phyloP scores from a whole-genome alignment of 164 flowering plant genomes.

The Sextonia rubra region DNA sequence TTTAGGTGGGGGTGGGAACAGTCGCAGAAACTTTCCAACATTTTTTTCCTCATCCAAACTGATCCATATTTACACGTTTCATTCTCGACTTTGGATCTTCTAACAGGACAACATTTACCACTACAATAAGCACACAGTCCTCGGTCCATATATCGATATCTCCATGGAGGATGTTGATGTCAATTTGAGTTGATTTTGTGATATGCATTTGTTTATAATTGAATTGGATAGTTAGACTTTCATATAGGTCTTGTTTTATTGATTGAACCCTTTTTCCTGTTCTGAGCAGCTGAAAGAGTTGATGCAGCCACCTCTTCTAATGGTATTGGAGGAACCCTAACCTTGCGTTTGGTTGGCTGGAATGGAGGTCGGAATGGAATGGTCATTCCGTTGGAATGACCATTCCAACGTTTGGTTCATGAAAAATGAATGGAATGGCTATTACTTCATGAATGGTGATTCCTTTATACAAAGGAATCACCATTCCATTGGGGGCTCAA shows the following conservation, averaged over 20 bases:
- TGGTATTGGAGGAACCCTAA: conserved; percentile 33
- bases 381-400: too few species aligned
- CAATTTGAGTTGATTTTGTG: neutral
- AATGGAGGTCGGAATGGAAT: too few species aligned
- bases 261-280: neutral
- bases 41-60: neutral
- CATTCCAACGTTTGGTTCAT: too few species aligned
- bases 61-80: neutral
- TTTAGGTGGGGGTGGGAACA: neutral
- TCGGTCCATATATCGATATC: too few species aligned
- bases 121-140: too few species aligned
- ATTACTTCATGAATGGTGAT: too few species aligned
- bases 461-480: too few species aligned
- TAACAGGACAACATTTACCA: too few species aligned
- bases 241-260: neutral
- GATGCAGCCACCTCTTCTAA: neutral
- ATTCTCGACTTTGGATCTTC: neutral
- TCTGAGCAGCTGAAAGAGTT: conserved; percentile 7
- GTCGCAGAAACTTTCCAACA: neutral
- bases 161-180: neutral
- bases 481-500: too few species aligned
- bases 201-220: neutral
- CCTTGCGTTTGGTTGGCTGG: too few species aligned
- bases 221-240: neutral
- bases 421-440: too few species aligned